Conservation (phyloP, 2,329 filamentous ascomycete species). For the Bipolaris victoriae region DNA sequence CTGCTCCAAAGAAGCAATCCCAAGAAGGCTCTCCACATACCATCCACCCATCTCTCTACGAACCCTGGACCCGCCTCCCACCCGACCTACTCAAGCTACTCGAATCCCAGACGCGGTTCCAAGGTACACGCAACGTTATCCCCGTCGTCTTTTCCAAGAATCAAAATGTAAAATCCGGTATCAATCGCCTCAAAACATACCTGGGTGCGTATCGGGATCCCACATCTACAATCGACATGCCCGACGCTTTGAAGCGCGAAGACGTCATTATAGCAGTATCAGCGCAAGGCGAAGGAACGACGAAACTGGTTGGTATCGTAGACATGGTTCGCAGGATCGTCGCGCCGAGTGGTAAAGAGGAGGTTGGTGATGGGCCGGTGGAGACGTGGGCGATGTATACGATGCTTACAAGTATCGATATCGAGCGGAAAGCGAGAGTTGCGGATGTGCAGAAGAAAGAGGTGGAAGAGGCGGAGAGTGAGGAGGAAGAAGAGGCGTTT, state of each 20-base stretch:
- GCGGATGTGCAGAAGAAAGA: not conserved
- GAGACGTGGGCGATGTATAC: slow-evolving; percentile 29
- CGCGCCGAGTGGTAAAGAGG: slow-evolving; percentile 5
- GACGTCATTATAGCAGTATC: slow-evolving; percentile 24
- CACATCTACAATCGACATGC: slow-evolving; percentile 17
- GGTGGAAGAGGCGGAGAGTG: not conserved
- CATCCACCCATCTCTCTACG: slow-evolving; percentile 24
- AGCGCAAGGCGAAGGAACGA: slow-evolving; percentile 29
- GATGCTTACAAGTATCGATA: slow-evolving; percentile 21
- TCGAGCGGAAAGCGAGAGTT: slow-evolving; percentile 4
- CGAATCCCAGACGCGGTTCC: slow-evolving; percentile 8
- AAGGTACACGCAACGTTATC: slow-evolving; percentile 11
- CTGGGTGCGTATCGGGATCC: slow-evolving; percentile 16
- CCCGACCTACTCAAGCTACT: slow-evolving; percentile 10
- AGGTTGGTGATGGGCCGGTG: not conserved
- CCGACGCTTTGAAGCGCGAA: slow-evolving; percentile 10
- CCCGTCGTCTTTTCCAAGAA: slow-evolving; percentile 30
- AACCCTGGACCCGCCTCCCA: slow-evolving; percentile 28
- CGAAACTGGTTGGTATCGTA: slow-evolving; percentile 30
- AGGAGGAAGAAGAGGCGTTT: slow-evolving; percentile 20
- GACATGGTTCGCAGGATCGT: slow-evolving; percentile 28
- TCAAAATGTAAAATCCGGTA: slow-evolving; percentile 27
- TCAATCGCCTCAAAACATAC: slow-evolving; percentile 20
- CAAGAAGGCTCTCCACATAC: slow-evolving; percentile 11
- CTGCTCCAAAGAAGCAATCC: not conserved